phyloP scores from a whole-genome alignment of 108 stramenopile genomes.

The Cyclotella atomus region DNA sequence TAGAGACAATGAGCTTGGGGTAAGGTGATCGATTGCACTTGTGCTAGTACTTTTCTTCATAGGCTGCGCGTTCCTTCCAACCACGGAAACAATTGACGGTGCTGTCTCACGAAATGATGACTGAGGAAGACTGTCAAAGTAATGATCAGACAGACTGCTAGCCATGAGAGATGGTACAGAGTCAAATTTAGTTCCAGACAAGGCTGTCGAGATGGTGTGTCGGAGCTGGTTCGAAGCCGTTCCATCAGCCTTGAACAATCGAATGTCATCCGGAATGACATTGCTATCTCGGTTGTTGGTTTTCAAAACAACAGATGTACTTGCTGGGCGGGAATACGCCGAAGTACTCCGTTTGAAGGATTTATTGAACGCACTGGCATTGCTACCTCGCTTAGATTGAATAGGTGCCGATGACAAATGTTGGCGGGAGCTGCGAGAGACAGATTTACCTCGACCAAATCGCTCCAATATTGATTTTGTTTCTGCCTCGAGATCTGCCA shows the following conservation, averaged over 20 bases:
- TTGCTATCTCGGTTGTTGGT: conserved; percentile 5
- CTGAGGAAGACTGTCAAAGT: no score
- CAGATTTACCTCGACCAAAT: not conserved
- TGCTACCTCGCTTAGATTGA: not conserved
- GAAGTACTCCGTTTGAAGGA: not conserved
- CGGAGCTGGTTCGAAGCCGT: conserved; percentile 55
- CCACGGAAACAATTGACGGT: not conserved
- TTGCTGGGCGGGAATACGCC: not conserved
- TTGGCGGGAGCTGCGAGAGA: not conserved
- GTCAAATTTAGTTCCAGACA: conserved; percentile 59
- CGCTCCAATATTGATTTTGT: conserved; percentile 9
- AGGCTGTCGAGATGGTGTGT: conserved; percentile 50
- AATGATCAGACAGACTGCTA: conserved; percentile 7
- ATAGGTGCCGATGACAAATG: not conserved
- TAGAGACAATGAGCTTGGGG: conserved; percentile 40
- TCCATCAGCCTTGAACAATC: conserved; percentile 62
- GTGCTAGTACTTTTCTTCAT: not conserved
- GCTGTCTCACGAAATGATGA: not conserved
- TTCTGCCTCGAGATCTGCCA: conserved; percentile 9
- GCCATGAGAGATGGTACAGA: conserved; percentile 67
- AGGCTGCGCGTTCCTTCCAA: not conserved
- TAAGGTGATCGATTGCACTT: not conserved
- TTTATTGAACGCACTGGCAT: conserved; percentile 8
- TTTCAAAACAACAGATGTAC: not conserved
- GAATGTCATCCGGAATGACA: conserved; percentile 11